Evolutionary conservation across 1,139 yeast genomes (phyloP).

Genomic region (Kurtzmaniella quercitrusa): DNA sequence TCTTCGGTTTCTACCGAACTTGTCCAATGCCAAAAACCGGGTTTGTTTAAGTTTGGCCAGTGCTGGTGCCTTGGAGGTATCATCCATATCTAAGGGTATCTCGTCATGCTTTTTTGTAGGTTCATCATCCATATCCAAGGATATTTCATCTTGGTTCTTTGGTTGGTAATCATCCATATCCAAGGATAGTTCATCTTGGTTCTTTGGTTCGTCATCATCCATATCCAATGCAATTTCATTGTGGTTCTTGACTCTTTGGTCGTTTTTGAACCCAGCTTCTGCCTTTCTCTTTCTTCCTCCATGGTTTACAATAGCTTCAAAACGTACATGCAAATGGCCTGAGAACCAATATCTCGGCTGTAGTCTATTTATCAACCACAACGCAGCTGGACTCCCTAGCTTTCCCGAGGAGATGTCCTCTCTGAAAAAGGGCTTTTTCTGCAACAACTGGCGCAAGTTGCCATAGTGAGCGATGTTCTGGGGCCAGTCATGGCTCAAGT

Average conservation of each 20-base stretch:
- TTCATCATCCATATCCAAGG: constrained; percentile 17
- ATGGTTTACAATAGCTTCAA: constrained; percentile 45
- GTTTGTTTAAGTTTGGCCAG: constrained; percentile 28
- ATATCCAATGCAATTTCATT: constrained; percentile 24
- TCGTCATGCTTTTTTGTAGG: constrained; percentile 23
- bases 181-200: constrained; percentile 21
- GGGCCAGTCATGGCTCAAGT: constrained; percentile 95
- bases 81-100: constrained; percentile 34
- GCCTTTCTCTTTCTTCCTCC: constrained; percentile 3
- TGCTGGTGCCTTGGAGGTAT: background rate
- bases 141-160: constrained; percentile 20
- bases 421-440: constrained; percentile 62
- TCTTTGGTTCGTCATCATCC: constrained; percentile 13
- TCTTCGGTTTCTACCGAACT: constrained; percentile 62
- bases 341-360: constrained; percentile 79
- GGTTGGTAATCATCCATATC: constrained; percentile 15
- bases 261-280: background rate
- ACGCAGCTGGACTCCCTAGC: constrained; percentile 76
- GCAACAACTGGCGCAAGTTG: constrained; percentile 42
- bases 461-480: constrained; percentile 71
- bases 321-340: constrained; percentile 83
- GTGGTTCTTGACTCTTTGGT: constrained; percentile 9
- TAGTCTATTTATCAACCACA: constrained; percentile 47
- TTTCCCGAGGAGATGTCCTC: constrained; percentile 54
- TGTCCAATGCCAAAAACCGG: constrained; percentile 76